Evolutionary conservation across 129 eudicot genomes (phyloP).

Genomic region (Lactuca sativa): DNA sequence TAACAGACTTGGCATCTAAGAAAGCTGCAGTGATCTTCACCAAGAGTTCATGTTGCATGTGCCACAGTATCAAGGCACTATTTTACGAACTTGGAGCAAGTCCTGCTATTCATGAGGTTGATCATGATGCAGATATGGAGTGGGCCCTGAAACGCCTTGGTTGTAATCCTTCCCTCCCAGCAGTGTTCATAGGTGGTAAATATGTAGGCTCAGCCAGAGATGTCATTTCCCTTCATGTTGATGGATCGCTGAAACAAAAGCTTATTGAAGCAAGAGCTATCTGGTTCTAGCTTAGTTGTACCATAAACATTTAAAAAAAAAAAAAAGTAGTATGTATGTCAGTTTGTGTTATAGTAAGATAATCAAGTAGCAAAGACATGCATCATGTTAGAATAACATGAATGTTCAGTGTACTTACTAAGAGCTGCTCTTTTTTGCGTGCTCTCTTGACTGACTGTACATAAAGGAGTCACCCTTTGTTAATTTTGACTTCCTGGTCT

Average conservation of each 20-base stretch:
- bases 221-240: constrained; percentile 74
- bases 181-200: constrained; percentile 89
- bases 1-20: constrained; percentile 73
- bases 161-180: constrained; percentile 77
- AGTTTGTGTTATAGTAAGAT: constrained; percentile 18
- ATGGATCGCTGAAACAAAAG: constrained; percentile 71
- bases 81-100: constrained; percentile 91
- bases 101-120: constrained; percentile 89
- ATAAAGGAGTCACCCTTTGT: constrained; percentile 27
- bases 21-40: constrained; percentile 94
- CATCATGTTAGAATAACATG: constrained; percentile 45
- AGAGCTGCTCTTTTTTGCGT: constrained; percentile 41
- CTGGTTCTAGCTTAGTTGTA: constrained; percentile 62
- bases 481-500: constrained; percentile 13
- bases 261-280: constrained; percentile 78
- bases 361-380: constrained; percentile 15
- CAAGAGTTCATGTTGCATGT: constrained; percentile 95
- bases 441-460: constrained; percentile 45
- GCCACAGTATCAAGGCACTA: constrained; percentile 82
- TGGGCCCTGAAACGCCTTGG: constrained; percentile 67
- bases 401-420: constrained; percentile 31
- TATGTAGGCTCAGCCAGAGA: constrained; percentile 73
- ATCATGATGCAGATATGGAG: constrained; percentile 76
- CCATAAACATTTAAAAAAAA: not conserved
- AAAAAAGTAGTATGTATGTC: constrained; percentile 11